Evolutionary conservation across 495 filamentous ascomycete genomes (phyloP).

Genomic region (Hypoxylon intermedium): DNA sequence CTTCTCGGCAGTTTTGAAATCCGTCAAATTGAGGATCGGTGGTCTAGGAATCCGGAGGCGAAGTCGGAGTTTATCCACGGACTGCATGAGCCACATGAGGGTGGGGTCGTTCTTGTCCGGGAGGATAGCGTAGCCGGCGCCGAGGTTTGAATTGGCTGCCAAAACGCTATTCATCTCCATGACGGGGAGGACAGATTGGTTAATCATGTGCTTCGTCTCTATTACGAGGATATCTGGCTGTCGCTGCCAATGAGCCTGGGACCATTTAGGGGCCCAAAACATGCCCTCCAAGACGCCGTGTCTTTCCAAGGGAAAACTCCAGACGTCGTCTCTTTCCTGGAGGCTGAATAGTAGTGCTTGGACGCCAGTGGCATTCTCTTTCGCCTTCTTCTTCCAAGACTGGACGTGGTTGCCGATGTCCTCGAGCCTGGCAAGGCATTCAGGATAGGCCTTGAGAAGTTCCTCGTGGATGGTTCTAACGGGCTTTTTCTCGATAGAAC

Average conservation of each 20-base stretch:
- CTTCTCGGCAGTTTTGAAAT: constrained; percentile 43
- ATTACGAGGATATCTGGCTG: constrained; percentile 43
- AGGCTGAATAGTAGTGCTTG: constrained; percentile 42
- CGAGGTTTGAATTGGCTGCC: constrained; percentile 35
- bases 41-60: constrained; percentile 39
- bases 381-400: constrained; percentile 41
- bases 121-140: constrained; percentile 42
- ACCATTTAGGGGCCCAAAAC: constrained; percentile 45
- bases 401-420: constrained; percentile 42
- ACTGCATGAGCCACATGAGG: constrained; percentile 38
- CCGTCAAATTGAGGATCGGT: constrained; percentile 38
- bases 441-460: constrained; percentile 28
- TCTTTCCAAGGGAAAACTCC: constrained; percentile 39
- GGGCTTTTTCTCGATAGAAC: constrained; percentile 39
- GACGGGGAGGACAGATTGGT: constrained; percentile 38
- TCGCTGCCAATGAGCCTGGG: constrained; percentile 38
- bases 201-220: constrained; percentile 40
- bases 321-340: constrained; percentile 41
- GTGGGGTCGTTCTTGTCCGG: constrained; percentile 42
- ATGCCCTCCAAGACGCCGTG: constrained; percentile 36
- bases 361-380: constrained; percentile 42
- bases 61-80: constrained; percentile 39
- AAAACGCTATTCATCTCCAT: constrained; percentile 43
- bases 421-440: constrained; percentile 38
- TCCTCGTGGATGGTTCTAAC: constrained; percentile 39